These are phyloP conservation scores for Huiozyma naganishii DNA, from an alignment of 805 yeast species.

Conservation along the genomic window DNA sequence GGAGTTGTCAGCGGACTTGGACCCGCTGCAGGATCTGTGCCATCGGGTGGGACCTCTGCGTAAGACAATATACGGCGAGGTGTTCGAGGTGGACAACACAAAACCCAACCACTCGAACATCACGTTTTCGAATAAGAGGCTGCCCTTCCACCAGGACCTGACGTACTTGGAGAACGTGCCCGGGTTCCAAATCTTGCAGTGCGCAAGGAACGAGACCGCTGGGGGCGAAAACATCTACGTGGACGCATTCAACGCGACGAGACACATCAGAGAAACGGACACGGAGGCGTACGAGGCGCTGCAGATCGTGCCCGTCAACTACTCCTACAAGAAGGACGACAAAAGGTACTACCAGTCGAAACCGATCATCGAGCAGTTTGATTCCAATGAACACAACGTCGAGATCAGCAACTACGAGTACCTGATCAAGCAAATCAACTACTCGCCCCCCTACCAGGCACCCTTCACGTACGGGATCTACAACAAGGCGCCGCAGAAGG, in stretches of 20 bases:
- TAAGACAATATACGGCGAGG: slow-evolving; percentile 59
- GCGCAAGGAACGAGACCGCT: slow-evolving; percentile 48
- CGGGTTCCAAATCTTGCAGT: slow-evolving; percentile 61
- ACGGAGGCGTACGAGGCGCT: slow-evolving; percentile 55
- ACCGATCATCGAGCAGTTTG: slow-evolving; percentile 52
- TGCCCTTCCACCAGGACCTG: slow-evolving; percentile 72
- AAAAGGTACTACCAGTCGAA: slow-evolving; percentile 52
- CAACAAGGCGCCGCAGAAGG: slow-evolving; percentile 20
- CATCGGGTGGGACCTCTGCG: slow-evolving; percentile 55
- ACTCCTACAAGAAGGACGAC: slow-evolving; percentile 52
- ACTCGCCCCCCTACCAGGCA: slow-evolving; percentile 78
- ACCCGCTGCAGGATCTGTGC: slow-evolving; percentile 36
- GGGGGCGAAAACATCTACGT: slow-evolving; percentile 40
- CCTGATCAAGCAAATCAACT: slow-evolving; percentile 47
- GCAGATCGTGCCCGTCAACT: slow-evolving; percentile 52
- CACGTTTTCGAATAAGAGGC: slow-evolving; percentile 52
- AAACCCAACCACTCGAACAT: slow-evolving; percentile 49
- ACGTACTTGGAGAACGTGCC: slow-evolving; percentile 75
- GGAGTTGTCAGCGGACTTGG: slow-evolving; percentile 18
- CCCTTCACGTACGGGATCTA: slow-evolving; percentile 55
- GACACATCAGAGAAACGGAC: slow-evolving; percentile 42
- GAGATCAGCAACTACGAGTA: slow-evolving; percentile 21
- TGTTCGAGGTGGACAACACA: slow-evolving; percentile 51
- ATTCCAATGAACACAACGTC: slow-evolving; percentile 26
- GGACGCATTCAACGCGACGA: slow-evolving; percentile 60